phyloP scores from a whole-genome alignment of 768 basidiomycete species.

The Pisolithus marmoratus region DNA sequence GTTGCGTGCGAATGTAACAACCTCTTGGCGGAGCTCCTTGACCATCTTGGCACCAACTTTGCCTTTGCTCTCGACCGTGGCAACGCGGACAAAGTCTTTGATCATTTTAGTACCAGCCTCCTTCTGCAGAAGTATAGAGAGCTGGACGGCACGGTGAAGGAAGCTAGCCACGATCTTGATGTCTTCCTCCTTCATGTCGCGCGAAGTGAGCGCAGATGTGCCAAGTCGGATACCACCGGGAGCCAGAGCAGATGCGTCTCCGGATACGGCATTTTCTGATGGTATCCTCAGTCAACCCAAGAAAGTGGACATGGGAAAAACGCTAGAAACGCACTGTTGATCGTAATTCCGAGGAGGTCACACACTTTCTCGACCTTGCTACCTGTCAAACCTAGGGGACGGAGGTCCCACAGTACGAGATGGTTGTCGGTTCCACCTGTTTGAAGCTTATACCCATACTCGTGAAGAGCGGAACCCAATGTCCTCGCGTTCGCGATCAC shows the following conservation, averaged over 20 bases:
- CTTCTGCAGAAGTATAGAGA: constrained; percentile 84
- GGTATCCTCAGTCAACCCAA: not conserved
- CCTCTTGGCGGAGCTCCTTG: constrained; percentile 71
- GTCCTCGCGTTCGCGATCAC: constrained; percentile 85
- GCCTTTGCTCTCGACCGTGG: constrained; percentile 61
- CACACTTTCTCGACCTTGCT: constrained; percentile 99
- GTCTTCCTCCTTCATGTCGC: constrained; percentile 86
- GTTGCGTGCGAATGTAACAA: constrained; percentile 69
- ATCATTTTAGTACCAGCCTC: constrained; percentile 93
- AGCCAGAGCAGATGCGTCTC: constrained; percentile 90
- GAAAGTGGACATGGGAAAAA: not conserved
- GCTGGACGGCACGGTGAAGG: constrained; percentile 92
- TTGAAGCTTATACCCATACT: constrained; percentile 91
- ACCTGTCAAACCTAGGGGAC: constrained; percentile 93
- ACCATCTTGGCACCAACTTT: constrained; percentile 69
- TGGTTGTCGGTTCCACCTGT: constrained; percentile 97
- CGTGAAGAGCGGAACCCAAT: constrained; percentile 65
- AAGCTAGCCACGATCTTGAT: constrained; percentile 84
- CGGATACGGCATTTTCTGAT: constrained; percentile 92
- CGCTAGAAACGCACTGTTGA: constrained; percentile 65
- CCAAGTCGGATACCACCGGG: constrained; percentile 98
- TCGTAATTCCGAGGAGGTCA: constrained; percentile 93
- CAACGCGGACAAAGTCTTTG: constrained; percentile 90
- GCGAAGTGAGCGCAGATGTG: constrained; percentile 89
- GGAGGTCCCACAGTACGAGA: constrained; percentile 95